phyloP scores from a whole-genome alignment of 495 filamentous ascomycete genomes.

The Aspergillus olivimuriae region DNA sequence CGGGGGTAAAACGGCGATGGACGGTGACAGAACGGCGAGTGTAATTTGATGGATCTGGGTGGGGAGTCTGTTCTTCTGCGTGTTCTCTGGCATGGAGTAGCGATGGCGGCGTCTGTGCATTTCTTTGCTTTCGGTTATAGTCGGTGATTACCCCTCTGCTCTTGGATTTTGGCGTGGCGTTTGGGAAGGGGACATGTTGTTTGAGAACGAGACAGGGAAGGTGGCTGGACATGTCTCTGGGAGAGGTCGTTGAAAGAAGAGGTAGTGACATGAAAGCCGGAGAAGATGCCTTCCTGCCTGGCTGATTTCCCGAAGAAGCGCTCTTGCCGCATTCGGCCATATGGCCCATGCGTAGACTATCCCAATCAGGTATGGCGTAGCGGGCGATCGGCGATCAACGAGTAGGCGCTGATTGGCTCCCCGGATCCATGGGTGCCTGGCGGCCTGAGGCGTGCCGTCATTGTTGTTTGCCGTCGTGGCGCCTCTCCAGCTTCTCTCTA shows the following conservation, averaged over 20 bases:
- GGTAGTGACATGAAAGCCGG: too few species aligned
- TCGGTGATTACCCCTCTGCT: too few species aligned
- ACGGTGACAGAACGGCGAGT: slow-evolving; percentile 37
- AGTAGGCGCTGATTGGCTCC: neutral
- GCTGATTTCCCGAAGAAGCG: too few species aligned
- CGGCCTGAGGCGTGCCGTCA: neutral
- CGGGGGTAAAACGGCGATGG: slow-evolving; percentile 33
- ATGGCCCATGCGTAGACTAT: too few species aligned
- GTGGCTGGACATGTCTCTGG: too few species aligned
- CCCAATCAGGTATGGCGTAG: too few species aligned
- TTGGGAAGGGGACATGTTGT: neutral
- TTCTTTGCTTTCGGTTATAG: too few species aligned
- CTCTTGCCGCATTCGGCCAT: too few species aligned
- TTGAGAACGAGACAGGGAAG: too few species aligned
- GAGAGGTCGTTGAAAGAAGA: too few species aligned
- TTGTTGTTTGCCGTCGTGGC: neutral
- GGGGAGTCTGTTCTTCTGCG: neutral
- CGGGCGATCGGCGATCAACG: neutral
- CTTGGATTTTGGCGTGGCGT: slow-evolving; percentile 1
- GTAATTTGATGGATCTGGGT: too few species aligned
- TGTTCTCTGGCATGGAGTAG: neutral
- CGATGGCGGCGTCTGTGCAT: neutral
- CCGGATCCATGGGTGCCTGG: neutral
- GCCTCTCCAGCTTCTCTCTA: neutral
- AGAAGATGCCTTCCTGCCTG: too few species aligned